These are phyloP conservation scores for Chalaropsis ovoidea DNA, from an alignment of 2,329 filamentous ascomycete species.

Conservation along the genomic window DNA sequence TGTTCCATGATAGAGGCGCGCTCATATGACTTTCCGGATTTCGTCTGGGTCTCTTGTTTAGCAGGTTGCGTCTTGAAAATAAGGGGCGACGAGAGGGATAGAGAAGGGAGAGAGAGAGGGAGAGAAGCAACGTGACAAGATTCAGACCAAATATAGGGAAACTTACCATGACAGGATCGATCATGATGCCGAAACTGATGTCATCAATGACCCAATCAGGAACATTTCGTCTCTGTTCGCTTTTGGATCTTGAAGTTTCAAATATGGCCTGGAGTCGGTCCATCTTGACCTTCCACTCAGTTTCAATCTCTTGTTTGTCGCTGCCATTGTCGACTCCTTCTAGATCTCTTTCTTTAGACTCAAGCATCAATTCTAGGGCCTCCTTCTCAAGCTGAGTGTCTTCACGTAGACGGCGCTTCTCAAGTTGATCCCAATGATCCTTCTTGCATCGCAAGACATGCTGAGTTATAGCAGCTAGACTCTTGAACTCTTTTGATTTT, in stretches of 20 bases:
- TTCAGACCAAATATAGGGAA: not conserved
- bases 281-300: constrained; percentile 42
- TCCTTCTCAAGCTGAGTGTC: constrained; percentile 51
- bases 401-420: constrained; percentile 50
- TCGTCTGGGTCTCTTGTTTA: constrained; percentile 44
- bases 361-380: constrained; percentile 44
- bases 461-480: constrained; percentile 58
- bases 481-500: constrained; percentile 48
- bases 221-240: constrained; percentile 46
- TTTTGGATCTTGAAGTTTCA: constrained; percentile 39
- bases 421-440: constrained; percentile 68
- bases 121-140: not conserved
- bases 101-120: constrained; percentile 15
- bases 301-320: constrained; percentile 40
- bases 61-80: not conserved
- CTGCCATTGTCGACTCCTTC: constrained; percentile 38
- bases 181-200: constrained; percentile 63
- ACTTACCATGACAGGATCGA: constrained; percentile 54
- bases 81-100: too few species aligned
- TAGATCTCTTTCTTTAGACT: constrained; percentile 33
- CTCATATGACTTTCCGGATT: constrained; percentile 84
- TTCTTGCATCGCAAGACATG: constrained; percentile 75
- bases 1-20: constrained; percentile 77
- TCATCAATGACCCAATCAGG: constrained; percentile 71
- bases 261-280: constrained; percentile 40